Evolutionary conservation across 345 rosid genomes (phyloP), one percentile per base, ranked within the genome.

Genomic region (Brassica juncea): DNA sequence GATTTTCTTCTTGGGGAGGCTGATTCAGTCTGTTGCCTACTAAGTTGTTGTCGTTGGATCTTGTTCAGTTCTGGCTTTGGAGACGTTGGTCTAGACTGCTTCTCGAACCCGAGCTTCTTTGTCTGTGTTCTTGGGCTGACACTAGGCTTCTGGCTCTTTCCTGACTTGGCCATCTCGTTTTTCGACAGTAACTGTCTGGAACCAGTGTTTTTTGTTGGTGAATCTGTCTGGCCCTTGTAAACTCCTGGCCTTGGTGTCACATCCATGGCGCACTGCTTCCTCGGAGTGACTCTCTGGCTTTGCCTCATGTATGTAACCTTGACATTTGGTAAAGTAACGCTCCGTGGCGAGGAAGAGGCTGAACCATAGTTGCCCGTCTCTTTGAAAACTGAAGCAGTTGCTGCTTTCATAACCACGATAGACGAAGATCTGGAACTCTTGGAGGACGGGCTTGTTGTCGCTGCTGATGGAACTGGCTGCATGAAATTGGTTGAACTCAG

Each of bases 351-450:
- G 59, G 59, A 68, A 69, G 83, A 74, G 21, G 75, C 16, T 12
- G 89, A 76, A 66, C 80, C 31, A 58, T 81, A 68, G 80, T 39
- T 62, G 25, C 63, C 62, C 15, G 81, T 73, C 49, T 84, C 89
- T 34, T 82, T 83, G 28, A 21, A 60, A 66, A 61, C 44, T 78
- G 83, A 84, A 58, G 88, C 85, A 1, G 59, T 6, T 0, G 80
- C 78, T 82, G 88, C 87, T 85, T 87, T 89, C 86, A 80, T 80
- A 42, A 86, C 82, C 67, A 75, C 89, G 11, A 88, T 85, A 9
- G 92, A 80, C 34, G 83, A 81, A 47, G 95, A 87, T 77, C 55
- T 87, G 32, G 68, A 84, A 63, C 75, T 83, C 75, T 73, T 85
- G 35, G 86, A 87, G 2, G 92, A 78, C 21, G 78, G 77, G 65